These are phyloP conservation scores for Mycosphaerella arachidis DNA, from an alignment of 2,329 filamentous ascomycete species.

Conservation along the genomic window DNA sequence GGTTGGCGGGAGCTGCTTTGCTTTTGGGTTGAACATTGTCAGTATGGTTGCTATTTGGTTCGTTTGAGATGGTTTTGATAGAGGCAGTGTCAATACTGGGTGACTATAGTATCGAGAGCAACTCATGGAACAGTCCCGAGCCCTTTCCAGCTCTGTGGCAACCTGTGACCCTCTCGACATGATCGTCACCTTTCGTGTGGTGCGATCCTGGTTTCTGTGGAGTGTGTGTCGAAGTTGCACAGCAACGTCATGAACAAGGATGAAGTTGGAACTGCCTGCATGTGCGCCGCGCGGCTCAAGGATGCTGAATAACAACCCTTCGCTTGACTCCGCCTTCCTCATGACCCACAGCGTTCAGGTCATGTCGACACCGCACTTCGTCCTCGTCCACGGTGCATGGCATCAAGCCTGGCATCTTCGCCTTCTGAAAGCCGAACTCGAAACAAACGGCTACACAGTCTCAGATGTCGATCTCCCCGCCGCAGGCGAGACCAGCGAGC, in stretches of 20 bases:
- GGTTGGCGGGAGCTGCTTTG: not conserved
- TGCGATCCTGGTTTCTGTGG: not conserved
- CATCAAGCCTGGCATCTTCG: constrained; percentile 18
- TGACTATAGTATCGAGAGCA: not conserved
- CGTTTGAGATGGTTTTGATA: not conserved
- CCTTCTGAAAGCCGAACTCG: constrained; percentile 9
- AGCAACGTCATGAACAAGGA: not conserved
- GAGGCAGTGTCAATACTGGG: not conserved
- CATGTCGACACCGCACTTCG: constrained; percentile 20
- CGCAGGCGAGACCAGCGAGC: not conserved
- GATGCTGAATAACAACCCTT: not conserved
- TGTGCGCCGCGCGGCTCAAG: not conserved
- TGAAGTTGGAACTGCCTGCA: not conserved
- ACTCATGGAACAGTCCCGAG: not conserved
- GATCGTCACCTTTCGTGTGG: not conserved
- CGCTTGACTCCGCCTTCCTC: not conserved
- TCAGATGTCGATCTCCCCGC: constrained; percentile 17
- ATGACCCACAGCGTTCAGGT: not conserved
- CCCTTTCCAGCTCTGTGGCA: not conserved
- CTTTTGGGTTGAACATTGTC: constrained; percentile 4
- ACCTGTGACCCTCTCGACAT: not conserved
- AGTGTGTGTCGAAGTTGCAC: not conserved
- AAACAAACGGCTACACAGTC: constrained; percentile 12
- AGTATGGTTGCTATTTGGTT: not conserved
- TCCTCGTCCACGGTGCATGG: constrained; percentile 20